These are phyloP conservation scores for Metschnikowia anglica DNA, from an alignment of 805 yeast genomes.

Conservation along the genomic window DNA sequence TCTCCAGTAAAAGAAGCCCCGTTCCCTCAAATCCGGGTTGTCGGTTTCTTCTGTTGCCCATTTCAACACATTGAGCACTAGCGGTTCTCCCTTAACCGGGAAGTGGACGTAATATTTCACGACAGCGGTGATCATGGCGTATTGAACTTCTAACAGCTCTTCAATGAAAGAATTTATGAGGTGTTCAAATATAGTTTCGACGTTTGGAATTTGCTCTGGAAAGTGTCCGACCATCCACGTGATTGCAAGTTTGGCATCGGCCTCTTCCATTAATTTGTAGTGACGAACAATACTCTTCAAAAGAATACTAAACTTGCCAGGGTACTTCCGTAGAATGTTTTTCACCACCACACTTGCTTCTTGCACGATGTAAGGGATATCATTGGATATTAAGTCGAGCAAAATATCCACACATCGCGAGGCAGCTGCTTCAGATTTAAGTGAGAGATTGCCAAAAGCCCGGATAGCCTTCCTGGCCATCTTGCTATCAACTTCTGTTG, in stretches of 20 bases:
- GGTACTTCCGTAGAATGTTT: constrained; percentile 75
- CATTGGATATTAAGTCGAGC: constrained; percentile 57
- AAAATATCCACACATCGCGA: constrained; percentile 63
- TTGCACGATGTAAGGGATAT: constrained; percentile 72
- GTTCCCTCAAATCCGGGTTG: constrained; percentile 83
- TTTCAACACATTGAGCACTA: constrained; percentile 60
- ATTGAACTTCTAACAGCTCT: constrained; percentile 73
- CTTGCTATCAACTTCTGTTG: constrained; percentile 79
- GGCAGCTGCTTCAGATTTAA: constrained; percentile 65
- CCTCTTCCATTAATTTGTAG: constrained; percentile 57
- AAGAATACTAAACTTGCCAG: constrained; percentile 47
- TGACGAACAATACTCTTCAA: constrained; percentile 31
- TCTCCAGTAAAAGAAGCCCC: constrained; percentile 87
- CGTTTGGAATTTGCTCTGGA: constrained; percentile 46
- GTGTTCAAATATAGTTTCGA: constrained; percentile 40
- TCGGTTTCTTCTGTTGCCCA: constrained; percentile 70
- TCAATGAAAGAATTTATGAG: constrained; percentile 50
- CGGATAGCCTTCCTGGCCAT: constrained; percentile 86
- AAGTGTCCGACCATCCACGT: constrained; percentile 85
- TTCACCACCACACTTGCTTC: constrained; percentile 76
- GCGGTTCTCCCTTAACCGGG: constrained; percentile 53
- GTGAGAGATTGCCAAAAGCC: constrained; percentile 87
- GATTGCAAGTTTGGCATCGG: constrained; percentile 74
- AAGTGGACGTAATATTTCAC: constrained; percentile 63
- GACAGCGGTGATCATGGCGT: constrained; percentile 68